A percentile compares a stretch with the other conserved stretches of the same genome.
Evolutionary conservation across 2,329 filamentous ascomycete genomes (phyloP).

Genomic region (Penicillium paneum): DNA sequence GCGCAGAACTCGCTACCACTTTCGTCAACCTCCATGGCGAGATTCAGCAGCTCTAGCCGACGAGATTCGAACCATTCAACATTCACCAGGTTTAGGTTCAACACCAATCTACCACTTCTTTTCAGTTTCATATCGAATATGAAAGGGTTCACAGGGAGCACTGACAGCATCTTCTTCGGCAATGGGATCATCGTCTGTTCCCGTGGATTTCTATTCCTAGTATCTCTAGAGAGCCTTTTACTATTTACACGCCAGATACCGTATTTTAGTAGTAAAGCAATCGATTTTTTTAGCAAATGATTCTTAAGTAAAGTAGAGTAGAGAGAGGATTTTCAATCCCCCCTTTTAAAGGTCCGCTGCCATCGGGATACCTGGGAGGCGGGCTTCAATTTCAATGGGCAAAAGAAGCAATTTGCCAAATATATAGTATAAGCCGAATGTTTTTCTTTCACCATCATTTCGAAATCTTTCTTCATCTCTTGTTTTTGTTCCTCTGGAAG

Average conservation of each 20-base stretch:
- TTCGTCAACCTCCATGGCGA: too few species aligned
- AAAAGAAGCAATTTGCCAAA: background rate
- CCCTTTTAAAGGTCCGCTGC: background rate
- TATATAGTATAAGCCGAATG: background rate
- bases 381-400: background rate
- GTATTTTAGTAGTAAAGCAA: background rate
- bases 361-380: background rate
- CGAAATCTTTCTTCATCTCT: background rate
- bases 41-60: too few species aligned
- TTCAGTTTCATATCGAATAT: slow-evolving; percentile 27
- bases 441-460: background rate
- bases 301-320: background rate
- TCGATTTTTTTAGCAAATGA: background rate
- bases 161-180: slow-evolving; percentile 8
- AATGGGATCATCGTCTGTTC: slow-evolving; percentile 15
- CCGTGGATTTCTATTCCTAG: slow-evolving; percentile 23
- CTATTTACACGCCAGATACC: background rate
- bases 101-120: too few species aligned
- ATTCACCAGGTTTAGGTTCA: too few species aligned
- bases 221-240: too few species aligned
- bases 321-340: background rate
- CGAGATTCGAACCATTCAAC: too few species aligned
- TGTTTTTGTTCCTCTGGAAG: background rate
- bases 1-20: too few species aligned
- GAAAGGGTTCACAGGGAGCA: slow-evolving; percentile 25